These are phyloP conservation scores for Dactylis glomerata DNA, from an alignment of 176 grass and related monocot species.

Conservation along the genomic window DNA sequence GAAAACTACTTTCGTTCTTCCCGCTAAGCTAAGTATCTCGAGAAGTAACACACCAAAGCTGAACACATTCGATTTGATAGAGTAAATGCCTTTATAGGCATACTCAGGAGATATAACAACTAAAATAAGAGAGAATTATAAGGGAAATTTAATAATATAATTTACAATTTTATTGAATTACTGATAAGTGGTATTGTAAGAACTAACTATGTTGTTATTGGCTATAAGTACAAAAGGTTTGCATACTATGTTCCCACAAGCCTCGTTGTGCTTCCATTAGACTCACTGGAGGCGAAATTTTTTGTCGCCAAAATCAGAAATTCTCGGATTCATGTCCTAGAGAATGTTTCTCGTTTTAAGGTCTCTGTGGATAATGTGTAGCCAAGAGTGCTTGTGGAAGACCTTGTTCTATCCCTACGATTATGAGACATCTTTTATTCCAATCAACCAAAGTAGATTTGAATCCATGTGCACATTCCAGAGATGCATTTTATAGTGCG, in stretches of 20 bases:
- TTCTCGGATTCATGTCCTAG: conserved; percentile 30
- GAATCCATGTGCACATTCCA: neutral
- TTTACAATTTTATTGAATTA: neutral
- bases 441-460: neutral
- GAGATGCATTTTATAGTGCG: neutral
- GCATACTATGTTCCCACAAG: conserved; percentile 32
- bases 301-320: conserved; percentile 39
- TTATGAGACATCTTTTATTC: neutral
- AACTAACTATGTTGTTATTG: neutral
- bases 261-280: conserved; percentile 26
- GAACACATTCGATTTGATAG: conserved; percentile 36
- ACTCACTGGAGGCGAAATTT: conserved; percentile 25
- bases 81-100: conserved; percentile 39
- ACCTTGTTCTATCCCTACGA: conserved; percentile 33
- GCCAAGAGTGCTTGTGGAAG: conserved; percentile 33
- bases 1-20: conserved; percentile 30
- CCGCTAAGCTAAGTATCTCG: conserved; percentile 39
- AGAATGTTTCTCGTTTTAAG: conserved; percentile 42
- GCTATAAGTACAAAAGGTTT: neutral
- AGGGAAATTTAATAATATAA: neutral
- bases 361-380: conserved; percentile 10
- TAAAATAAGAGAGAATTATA: neutral
- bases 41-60: conserved; percentile 40
- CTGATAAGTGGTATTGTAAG: neutral
- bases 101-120: conserved; percentile 29